phyloP scores from a whole-genome alignment of 495 filamentous ascomycete genomes.

The Penicillium dipodomyicola region DNA sequence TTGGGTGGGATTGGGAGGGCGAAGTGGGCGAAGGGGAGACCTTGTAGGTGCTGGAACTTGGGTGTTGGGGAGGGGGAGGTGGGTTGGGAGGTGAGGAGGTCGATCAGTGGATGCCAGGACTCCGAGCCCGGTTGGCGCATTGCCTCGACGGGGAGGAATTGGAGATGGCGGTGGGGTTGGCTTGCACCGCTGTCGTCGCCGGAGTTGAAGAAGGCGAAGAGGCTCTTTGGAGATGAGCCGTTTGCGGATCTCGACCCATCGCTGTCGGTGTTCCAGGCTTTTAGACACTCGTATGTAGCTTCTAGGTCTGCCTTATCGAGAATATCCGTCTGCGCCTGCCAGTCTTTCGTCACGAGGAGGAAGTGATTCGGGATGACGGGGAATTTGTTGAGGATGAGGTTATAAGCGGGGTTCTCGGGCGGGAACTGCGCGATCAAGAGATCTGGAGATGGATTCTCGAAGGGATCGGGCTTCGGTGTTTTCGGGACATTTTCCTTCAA shows the following conservation, averaged over 20 bases:
- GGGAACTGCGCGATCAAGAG: constrained; percentile 62
- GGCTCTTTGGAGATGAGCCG: constrained; percentile 17
- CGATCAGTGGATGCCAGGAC: constrained; percentile 57
- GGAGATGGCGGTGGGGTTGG: constrained; percentile 76
- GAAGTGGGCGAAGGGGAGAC: constrained; percentile 54
- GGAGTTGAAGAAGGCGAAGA: constrained; percentile 85
- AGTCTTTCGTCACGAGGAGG: constrained; percentile 67
- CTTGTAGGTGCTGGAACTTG: constrained; percentile 27
- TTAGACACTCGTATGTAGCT: constrained; percentile 62
- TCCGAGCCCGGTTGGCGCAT: constrained; percentile 56
- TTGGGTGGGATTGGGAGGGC: constrained; percentile 42
- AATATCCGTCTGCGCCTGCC: constrained; percentile 66
- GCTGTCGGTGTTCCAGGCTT: constrained; percentile 49
- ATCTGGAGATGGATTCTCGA: constrained; percentile 60
- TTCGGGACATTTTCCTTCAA: constrained; percentile 36
- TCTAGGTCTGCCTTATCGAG: constrained; percentile 65
- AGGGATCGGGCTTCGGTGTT: constrained; percentile 63
- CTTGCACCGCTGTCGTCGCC: constrained; percentile 73
- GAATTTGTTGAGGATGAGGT: constrained; percentile 78
- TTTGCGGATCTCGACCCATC: background rate
- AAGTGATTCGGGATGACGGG: constrained; percentile 77
- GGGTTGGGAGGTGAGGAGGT: constrained; percentile 32
- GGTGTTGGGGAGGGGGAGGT: constrained; percentile 12
- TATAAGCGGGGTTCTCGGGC: constrained; percentile 51
- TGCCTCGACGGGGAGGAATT: constrained; percentile 67